These are phyloP conservation scores for Penicillium oxalicum DNA, from an alignment of 2,329 filamentous ascomycete genomes.

Conservation along the genomic window DNA sequence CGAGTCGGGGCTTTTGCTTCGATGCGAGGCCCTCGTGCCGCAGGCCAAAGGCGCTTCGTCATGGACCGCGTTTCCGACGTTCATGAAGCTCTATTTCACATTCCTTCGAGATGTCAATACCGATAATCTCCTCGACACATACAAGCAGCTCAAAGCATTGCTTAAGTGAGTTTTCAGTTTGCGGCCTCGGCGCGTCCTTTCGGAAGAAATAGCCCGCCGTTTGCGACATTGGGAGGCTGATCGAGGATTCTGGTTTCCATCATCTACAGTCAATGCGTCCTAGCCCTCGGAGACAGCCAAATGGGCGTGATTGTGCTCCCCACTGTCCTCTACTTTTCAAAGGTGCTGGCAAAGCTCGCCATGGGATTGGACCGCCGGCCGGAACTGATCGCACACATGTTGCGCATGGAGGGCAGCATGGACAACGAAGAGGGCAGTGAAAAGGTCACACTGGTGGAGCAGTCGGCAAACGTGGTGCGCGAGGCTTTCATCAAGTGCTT, in stretches of 20 bases:
- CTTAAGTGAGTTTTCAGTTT: conserved; percentile 57
- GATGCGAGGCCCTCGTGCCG: conserved; percentile 60
- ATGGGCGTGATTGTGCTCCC: conserved; percentile 77
- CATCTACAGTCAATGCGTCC: conserved; percentile 64
- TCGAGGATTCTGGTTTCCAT: neutral
- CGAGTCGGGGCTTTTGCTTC: conserved; percentile 50
- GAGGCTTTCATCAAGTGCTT: conserved; percentile 87
- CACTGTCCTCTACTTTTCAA: conserved; percentile 74
- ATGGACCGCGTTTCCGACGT: conserved; percentile 72
- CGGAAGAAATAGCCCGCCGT: too few relatives aligned
- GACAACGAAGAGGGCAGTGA: conserved; percentile 59
- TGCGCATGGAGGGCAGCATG: conserved; percentile 34
- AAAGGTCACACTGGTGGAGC: conserved; percentile 74
- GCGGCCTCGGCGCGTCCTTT: too few relatives aligned
- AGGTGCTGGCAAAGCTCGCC: conserved; percentile 72
- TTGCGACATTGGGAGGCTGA: neutral
- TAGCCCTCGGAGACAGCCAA: conserved; percentile 70
- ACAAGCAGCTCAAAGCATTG: conserved; percentile 66
- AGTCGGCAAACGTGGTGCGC: conserved; percentile 81
- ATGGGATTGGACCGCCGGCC: conserved; percentile 77
- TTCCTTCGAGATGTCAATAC: conserved; percentile 78
- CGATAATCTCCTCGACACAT: conserved; percentile 66
- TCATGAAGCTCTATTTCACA: conserved; percentile 72
- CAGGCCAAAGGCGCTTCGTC: conserved; percentile 59
- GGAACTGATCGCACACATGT: conserved; percentile 64